Evolutionary conservation across 495 filamentous ascomycete species (phyloP).

Genomic region (Podospora sp.): DNA sequence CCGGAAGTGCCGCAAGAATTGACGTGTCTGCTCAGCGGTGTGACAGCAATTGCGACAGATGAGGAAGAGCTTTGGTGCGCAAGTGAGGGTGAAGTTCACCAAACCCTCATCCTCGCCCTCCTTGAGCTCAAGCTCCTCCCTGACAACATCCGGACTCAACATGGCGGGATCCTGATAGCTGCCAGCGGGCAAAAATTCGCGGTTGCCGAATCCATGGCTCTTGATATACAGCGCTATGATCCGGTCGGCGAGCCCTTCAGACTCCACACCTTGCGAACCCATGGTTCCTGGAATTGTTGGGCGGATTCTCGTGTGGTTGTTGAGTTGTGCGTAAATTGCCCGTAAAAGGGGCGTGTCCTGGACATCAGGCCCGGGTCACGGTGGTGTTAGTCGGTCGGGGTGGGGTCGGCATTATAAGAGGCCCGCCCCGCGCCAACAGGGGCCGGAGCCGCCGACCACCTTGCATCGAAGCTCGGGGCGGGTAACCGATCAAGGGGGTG

Average conservation of each 20-base stretch:
- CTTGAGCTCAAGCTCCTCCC: not conserved
- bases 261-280: not conserved
- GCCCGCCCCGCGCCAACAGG: too few species aligned
- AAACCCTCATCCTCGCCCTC: not conserved
- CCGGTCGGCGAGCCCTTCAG: not conserved
- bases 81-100: not conserved
- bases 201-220: not conserved
- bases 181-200: not conserved
- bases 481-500: too few species aligned
- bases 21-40: too few species aligned
- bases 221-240: not conserved
- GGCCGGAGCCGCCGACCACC: too few species aligned
- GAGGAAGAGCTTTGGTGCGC: not conserved
- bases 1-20: not conserved
- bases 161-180: not conserved
- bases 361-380: too few species aligned
- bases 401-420: too few species aligned
- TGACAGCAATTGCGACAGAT: too few species aligned
- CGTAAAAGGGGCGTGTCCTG: too few species aligned
- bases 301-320: too few species aligned
- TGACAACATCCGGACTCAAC: not conserved
- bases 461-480: too few species aligned
- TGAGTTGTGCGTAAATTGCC: too few species aligned
- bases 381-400: too few species aligned
- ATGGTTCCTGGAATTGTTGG: not conserved